A percentile compares a stretch with the other conserved stretches of the same genome.
phyloP scores from a whole-genome alignment of 2,329 filamentous ascomycete species.

The Helotiales sp. region DNA sequence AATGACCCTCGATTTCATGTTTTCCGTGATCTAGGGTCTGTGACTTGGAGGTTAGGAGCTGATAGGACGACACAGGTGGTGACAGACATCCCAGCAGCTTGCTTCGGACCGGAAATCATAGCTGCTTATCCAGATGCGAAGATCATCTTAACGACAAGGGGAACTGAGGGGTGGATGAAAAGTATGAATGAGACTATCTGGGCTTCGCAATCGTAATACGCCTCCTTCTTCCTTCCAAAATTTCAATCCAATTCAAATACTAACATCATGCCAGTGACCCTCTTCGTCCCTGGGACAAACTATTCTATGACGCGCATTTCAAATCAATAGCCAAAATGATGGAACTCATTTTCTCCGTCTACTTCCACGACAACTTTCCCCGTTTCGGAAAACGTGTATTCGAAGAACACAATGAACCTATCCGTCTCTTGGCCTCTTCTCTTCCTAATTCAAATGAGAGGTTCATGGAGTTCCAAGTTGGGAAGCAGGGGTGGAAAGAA shows the following conservation, averaged over 20 bases:
- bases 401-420: background rate
- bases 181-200: background rate
- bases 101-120: constrained; percentile 31
- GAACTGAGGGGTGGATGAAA: background rate
- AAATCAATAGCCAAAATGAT: background rate
- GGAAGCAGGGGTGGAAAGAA: background rate
- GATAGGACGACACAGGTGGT: background rate
- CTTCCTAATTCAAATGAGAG: background rate
- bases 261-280: background rate
- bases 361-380: constrained; percentile 4
- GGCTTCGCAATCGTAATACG: background rate
- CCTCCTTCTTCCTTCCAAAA: background rate
- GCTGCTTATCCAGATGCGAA: constrained; percentile 18
- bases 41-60: background rate
- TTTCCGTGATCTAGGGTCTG: background rate
- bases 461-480: background rate
- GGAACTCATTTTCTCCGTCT: background rate
- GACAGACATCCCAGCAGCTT: background rate
- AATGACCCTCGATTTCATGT: background rate
- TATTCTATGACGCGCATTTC: background rate
- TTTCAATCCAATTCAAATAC: no score
- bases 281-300: background rate
- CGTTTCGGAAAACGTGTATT: background rate
- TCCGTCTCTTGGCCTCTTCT: background rate
- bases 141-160: constrained; percentile 1